These are phyloP conservation scores for Aureobasidium sp. DNA, from an alignment of 2,329 filamentous ascomycete genomes.

Conservation along the genomic window DNA sequence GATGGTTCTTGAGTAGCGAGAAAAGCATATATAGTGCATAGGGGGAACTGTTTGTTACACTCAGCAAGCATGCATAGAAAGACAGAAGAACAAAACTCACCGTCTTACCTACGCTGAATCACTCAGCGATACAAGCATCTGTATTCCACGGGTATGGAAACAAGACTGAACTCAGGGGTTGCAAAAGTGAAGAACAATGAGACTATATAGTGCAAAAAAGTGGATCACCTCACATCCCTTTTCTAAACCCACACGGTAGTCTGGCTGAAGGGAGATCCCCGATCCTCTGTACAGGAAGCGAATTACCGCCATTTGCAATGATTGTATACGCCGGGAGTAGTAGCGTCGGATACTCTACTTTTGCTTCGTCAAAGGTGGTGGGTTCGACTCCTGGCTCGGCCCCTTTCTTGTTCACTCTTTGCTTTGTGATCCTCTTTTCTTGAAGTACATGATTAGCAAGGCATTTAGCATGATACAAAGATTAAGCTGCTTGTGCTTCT, in stretches of 20 bases:
- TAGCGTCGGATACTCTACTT: not conserved
- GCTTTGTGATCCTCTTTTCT: not conserved
- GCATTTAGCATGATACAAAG: not conserved
- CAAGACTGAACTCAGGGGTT: not conserved
- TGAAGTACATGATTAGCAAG: not conserved
- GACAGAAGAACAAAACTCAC: not conserved
- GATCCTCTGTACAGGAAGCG: not conserved
- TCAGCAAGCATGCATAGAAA: not conserved
- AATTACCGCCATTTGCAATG: not conserved
- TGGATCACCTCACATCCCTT: not conserved
- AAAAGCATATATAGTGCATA: not conserved
- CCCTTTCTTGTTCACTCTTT: not conserved
- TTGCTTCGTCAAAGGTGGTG: not conserved
- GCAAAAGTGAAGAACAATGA: not conserved
- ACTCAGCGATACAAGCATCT: not conserved
- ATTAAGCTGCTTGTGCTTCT: not conserved
- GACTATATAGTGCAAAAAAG: not conserved
- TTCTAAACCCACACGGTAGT: not conserved
- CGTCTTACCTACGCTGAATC: not conserved
- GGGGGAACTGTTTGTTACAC: not conserved
- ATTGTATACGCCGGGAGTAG: not conserved
- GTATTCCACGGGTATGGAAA: too few relatives aligned
- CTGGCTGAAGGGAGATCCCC: not conserved
- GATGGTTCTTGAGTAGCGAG: too few relatives aligned
- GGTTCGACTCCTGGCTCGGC: not conserved